These are phyloP conservation scores for Aspergillus fischeri DNA, from an alignment of 2,329 filamentous ascomycete genomes.

Conservation along the genomic window DNA sequence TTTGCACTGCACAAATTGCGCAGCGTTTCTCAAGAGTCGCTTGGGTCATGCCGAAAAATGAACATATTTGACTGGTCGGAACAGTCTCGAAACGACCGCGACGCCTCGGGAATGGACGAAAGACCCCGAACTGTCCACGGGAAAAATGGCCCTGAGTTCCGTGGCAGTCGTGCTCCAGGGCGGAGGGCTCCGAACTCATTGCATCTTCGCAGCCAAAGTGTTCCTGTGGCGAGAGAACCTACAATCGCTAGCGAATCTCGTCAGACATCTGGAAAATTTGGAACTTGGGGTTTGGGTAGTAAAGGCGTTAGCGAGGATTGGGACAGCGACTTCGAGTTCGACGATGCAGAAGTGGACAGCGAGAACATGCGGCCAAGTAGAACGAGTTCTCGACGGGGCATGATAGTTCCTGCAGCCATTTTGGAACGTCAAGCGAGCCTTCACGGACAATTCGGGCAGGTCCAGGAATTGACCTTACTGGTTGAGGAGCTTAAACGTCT, in stretches of 20 bases:
- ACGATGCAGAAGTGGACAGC: constrained; percentile 46
- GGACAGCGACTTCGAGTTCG: constrained; percentile 66
- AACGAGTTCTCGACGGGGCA: constrained; percentile 25
- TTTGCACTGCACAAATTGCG: constrained; percentile 11
- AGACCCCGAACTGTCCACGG: constrained; percentile 62
- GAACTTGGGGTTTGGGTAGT: constrained; percentile 63
- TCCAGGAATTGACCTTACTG: constrained; percentile 60
- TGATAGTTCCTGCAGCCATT: constrained; percentile 57
- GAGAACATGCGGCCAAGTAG: constrained; percentile 38
- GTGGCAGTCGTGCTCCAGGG: constrained; percentile 54
- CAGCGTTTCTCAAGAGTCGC: constrained; percentile 19
- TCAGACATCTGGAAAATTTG: constrained; percentile 56
- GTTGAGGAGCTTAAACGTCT: constrained; percentile 64
- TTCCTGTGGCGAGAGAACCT: constrained; percentile 54
- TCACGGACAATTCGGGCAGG: constrained; percentile 60
- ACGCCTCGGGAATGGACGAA: constrained; percentile 49
- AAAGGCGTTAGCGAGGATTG: constrained; percentile 65
- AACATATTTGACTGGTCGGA: constrained; percentile 65
- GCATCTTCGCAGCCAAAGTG: constrained; percentile 63
- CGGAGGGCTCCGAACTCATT: constrained; percentile 57
- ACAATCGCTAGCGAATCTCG: constrained; percentile 46
- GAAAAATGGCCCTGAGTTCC: constrained; percentile 54
- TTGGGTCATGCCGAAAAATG: constrained; percentile 43
- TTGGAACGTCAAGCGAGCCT: constrained; percentile 63
- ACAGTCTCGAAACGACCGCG: constrained; percentile 52